Evolutionary conservation across 345 rosid genomes (phyloP).

Genomic region (Turritis glabra): DNA sequence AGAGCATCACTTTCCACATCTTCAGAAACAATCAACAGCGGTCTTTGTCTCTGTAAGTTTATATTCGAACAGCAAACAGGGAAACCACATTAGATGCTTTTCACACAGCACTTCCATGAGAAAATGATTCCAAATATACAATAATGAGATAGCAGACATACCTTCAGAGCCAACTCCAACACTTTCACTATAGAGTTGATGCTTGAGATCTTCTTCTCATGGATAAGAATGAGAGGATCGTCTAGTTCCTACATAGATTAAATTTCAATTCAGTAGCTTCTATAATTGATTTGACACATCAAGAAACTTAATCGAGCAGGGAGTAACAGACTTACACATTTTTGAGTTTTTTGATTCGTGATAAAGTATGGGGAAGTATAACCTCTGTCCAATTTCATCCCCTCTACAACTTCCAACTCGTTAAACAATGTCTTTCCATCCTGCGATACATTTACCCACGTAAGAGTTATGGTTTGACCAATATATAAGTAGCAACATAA

Average conservation of each 20-base stretch:
- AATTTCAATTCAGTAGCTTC: background rate
- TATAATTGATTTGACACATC: background rate
- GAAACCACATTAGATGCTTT: background rate
- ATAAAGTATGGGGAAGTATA: slow-evolving; percentile 92
- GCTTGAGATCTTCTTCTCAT: slow-evolving; percentile 90
- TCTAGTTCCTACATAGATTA: slow-evolving; percentile 60
- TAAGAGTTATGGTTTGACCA: background rate
- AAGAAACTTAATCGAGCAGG: background rate
- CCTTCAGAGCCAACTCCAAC: slow-evolving; percentile 90
- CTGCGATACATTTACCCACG: slow-evolving; percentile 37
- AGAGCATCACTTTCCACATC: slow-evolving; percentile 97
- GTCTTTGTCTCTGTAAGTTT: slow-evolving; percentile 52
- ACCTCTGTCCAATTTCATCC: slow-evolving; percentile 96
- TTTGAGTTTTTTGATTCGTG: slow-evolving; percentile 83
- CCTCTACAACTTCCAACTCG: slow-evolving; percentile 97
- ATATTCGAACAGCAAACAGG: background rate
- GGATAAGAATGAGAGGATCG: slow-evolving; percentile 89
- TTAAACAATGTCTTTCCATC: slow-evolving; percentile 91
- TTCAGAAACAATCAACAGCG: slow-evolving; percentile 80
- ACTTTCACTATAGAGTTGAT: slow-evolving; percentile 86
- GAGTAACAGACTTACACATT: slow-evolving; percentile 65
- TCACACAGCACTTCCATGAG: background rate
- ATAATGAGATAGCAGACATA: slow-evolving; percentile 10
- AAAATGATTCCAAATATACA: background rate
- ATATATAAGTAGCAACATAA: background rate